Conservation (phyloP, 768 basidiomycete genomes). For the Termitomyces sp. region DNA sequence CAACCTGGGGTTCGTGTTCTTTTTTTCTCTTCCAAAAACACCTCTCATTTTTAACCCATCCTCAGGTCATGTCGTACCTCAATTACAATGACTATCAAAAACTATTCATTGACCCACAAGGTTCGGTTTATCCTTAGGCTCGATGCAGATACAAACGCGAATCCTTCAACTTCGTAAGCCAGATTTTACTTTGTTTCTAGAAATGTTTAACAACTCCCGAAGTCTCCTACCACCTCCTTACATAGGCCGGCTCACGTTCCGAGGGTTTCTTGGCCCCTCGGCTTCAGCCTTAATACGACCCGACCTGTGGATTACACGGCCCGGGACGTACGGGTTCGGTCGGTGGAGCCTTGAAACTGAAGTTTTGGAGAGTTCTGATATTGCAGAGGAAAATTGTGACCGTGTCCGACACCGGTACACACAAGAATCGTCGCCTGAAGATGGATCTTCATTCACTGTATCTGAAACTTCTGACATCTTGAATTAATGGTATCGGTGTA, state of each 20-base stretch:
- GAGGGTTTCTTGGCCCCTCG: slow-evolving; percentile 50
- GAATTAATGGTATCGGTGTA: slow-evolving; percentile 15
- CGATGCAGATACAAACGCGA: slow-evolving; percentile 15
- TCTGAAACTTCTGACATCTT: slow-evolving; percentile 19
- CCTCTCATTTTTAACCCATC: background rate
- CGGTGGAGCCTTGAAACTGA: slow-evolving; percentile 68
- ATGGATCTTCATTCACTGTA: slow-evolving; percentile 25
- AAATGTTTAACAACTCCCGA: slow-evolving; percentile 19
- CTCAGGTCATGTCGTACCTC: slow-evolving; percentile 52
- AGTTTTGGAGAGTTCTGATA: slow-evolving; percentile 35
- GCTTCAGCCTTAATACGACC: slow-evolving; percentile 37
- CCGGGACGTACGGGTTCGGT: slow-evolving; percentile 59
- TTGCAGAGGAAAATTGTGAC: background rate
- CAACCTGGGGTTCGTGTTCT: slow-evolving; percentile 50
- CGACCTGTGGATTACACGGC: slow-evolving; percentile 53
- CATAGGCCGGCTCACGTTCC: slow-evolving; percentile 60
- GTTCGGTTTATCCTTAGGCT: slow-evolving; percentile 55
- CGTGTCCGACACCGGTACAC: slow-evolving; percentile 27
- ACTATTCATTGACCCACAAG: slow-evolving; percentile 62
- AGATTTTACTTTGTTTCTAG: background rate
- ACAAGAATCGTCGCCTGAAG: slow-evolving; percentile 24
- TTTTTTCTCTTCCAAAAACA: background rate
- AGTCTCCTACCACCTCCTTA: slow-evolving; percentile 48
- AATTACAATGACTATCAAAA: slow-evolving; percentile 55
- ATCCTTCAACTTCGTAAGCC: slow-evolving; percentile 7